phyloP scores from a whole-genome alignment of 768 basidiomycete genomes.

The Hypholoma sublateritium region DNA sequence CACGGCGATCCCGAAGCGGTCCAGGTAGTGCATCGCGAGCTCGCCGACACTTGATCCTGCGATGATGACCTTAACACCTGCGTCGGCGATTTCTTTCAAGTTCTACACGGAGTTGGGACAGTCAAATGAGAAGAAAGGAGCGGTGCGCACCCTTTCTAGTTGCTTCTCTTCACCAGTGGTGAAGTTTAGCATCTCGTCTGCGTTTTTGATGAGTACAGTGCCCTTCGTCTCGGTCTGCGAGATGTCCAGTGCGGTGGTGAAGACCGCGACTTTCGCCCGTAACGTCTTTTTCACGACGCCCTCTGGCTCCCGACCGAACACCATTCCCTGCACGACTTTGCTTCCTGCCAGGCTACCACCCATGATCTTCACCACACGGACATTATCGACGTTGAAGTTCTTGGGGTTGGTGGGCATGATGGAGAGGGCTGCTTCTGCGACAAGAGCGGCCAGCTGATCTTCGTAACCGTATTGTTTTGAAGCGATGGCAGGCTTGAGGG shows the following conservation, averaged over 20 bases:
- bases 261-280: constrained; percentile 93
- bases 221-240: constrained; percentile 99
- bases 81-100: constrained; percentile 95
- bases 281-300: constrained; percentile 80
- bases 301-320: constrained; percentile 95
- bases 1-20: constrained; percentile 90
- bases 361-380: constrained; percentile 98
- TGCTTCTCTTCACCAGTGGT: constrained; percentile 96
- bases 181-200: constrained; percentile 97
- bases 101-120: constrained; percentile 49
- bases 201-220: constrained; percentile 92
- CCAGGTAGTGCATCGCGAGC: constrained; percentile 95
- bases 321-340: constrained; percentile 95
- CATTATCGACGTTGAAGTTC: constrained; percentile 97
- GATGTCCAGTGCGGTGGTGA: constrained; percentile 88
- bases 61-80: constrained; percentile 91
- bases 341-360: constrained; percentile 86
- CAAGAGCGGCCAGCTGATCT: constrained; percentile 75
- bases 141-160: constrained; percentile 70
- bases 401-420: constrained; percentile 89
- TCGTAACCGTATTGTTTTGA: constrained; percentile 98
- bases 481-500: constrained; percentile 89
- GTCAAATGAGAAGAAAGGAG: background rate
- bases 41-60: constrained; percentile 94
- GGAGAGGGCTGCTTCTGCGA: constrained; percentile 89